Evolutionary conservation across 345 rosid genomes (phyloP).

Genomic region (Heritiera littoralis): DNA sequence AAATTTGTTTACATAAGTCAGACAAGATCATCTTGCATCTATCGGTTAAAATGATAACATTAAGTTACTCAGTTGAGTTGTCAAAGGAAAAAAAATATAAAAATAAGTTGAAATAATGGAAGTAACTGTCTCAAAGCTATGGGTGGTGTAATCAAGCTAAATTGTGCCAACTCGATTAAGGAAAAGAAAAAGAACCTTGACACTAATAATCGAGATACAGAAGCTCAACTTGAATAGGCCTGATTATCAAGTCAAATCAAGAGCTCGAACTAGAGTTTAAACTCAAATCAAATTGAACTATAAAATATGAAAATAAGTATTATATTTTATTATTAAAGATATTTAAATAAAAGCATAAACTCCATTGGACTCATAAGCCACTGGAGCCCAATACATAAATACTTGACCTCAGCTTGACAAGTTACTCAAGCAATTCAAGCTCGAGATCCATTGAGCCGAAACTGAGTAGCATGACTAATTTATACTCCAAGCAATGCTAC

Average conservation of each 20-base stretch:
- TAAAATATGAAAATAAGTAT: background rate
- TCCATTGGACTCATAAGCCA: background rate
- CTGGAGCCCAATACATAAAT: background rate
- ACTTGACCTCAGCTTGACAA: background rate
- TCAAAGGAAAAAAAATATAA: background rate
- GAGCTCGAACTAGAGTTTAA: background rate
- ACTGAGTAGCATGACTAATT: background rate
- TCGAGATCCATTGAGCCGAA: background rate
- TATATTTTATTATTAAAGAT: background rate
- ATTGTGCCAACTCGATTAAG: background rate
- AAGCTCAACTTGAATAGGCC: background rate
- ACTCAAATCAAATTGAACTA: background rate
- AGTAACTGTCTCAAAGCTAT: background rate
- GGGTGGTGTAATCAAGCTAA: background rate
- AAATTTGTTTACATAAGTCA: background rate
- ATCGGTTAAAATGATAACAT: background rate
- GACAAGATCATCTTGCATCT: background rate
- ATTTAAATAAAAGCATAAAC: background rate
- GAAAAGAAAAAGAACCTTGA: background rate
- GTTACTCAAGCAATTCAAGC: background rate
- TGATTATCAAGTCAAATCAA: constrained; percentile 2
- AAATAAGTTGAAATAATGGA: background rate
- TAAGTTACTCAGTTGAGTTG: background rate
- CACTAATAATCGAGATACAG: background rate
- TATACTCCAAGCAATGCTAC: background rate